A percentile compares a stretch with the other conserved stretches of the same genome.
phyloP scores from a whole-genome alignment of 345 rosid species.

The Physaria fendleri region DNA sequence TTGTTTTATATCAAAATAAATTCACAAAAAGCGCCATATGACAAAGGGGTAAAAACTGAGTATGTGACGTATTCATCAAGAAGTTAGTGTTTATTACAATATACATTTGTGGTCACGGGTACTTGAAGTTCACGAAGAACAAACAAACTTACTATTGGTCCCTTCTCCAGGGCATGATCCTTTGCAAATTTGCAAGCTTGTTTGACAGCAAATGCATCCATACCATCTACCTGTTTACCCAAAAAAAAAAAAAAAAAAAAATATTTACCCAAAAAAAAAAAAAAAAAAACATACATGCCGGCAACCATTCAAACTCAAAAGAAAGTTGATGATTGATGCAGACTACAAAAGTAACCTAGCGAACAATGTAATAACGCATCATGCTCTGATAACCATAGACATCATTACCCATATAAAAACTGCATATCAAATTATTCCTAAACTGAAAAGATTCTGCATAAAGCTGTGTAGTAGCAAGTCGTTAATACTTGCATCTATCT shows the following conservation, averaged over 20 bases:
- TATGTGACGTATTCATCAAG: too few species aligned
- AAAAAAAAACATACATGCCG: background rate
- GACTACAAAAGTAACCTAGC: background rate
- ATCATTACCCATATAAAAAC: background rate
- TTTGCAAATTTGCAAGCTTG: conserved; percentile 96
- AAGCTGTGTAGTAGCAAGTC: background rate
- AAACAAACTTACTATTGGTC: conserved; percentile 72
- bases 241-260: background rate
- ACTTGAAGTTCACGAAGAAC: too few species aligned
- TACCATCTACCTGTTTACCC: conserved; percentile 73
- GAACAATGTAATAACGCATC: background rate
- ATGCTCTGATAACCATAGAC: background rate
- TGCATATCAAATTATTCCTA: background rate
- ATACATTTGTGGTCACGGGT: too few species aligned
- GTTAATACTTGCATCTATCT: background rate
- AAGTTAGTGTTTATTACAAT: too few species aligned
- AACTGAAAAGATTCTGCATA: background rate
- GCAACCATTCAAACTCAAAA: background rate
- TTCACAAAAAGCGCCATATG: background rate
- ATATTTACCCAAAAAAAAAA: conserved; percentile 10
- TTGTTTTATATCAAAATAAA: background rate
- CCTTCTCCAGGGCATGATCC: conserved; percentile 83
- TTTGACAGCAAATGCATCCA: conserved; percentile 96
- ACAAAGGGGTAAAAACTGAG: background rate
- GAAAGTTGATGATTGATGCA: background rate